Conservation (phyloP, 2,329 filamentous ascomycete genomes). For the Pseudogymnoascus verrucosus region DNA sequence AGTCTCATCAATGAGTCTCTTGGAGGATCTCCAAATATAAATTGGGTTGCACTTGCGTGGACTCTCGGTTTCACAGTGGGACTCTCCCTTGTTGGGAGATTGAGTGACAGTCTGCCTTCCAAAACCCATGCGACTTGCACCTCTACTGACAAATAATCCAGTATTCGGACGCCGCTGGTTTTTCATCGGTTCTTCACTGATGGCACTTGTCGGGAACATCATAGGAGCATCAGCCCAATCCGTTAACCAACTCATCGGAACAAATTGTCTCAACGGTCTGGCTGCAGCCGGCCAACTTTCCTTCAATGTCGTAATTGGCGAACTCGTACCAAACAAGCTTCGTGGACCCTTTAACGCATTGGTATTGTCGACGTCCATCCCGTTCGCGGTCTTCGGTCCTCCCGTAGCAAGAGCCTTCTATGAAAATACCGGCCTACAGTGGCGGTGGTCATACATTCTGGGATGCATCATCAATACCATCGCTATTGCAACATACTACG, state of each 20-base stretch:
- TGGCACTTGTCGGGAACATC: slow-evolving; percentile 32
- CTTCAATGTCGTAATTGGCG: slow-evolving; percentile 35
- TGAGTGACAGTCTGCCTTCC: slow-evolving; percentile 27
- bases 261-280: slow-evolving; percentile 32
- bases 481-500: slow-evolving; percentile 32
- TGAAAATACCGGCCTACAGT: slow-evolving; percentile 33
- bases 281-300: slow-evolving; percentile 35
- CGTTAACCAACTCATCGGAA: slow-evolving; percentile 32
- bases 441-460: slow-evolving; percentile 44
- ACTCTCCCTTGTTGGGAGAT: slow-evolving; percentile 34
- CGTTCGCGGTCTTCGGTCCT: slow-evolving; percentile 37
- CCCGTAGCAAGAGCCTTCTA: slow-evolving; percentile 40
- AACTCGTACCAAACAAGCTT: slow-evolving; percentile 37
- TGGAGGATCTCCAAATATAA: slow-evolving; percentile 18
- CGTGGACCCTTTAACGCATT: slow-evolving; percentile 31
- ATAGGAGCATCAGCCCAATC: slow-evolving; percentile 30
- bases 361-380: slow-evolving; percentile 34
- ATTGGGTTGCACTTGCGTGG: slow-evolving; percentile 23
- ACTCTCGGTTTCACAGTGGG: slow-evolving; percentile 32
- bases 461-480: slow-evolving; percentile 37
- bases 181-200: slow-evolving; percentile 28
- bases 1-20: slow-evolving; percentile 18
- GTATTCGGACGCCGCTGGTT: slow-evolving; percentile 37
- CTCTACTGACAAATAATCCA: no score
- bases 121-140: no score